Percentiles rank a stretch among this genome's conserved stretches.
Conservation (phyloP, 1,284 basidiomycete genomes). For the Heterobasidion irregulare region DNA sequence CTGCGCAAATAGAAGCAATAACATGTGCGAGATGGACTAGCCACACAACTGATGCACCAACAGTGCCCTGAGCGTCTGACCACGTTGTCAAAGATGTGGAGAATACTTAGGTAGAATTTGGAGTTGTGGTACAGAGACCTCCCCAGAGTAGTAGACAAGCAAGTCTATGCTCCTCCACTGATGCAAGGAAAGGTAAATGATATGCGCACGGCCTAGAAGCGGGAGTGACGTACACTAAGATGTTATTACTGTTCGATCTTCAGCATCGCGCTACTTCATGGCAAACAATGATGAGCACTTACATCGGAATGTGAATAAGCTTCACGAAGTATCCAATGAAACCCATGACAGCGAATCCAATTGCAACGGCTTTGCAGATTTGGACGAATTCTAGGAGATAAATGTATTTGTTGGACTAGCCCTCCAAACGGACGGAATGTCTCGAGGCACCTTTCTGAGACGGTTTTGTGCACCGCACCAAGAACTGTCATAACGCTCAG, state of each 20-base stretch:
- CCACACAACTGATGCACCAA: no score
- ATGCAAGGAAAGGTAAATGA: constrained; percentile 6
- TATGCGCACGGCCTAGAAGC: not conserved
- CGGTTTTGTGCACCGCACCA: constrained; percentile 97
- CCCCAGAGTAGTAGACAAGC: not conserved
- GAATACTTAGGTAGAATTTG: no score
- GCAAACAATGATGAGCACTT: constrained; percentile 25
- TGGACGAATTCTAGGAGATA: constrained; percentile 74
- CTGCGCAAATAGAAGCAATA: no score
- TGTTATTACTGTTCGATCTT: constrained; percentile 70
- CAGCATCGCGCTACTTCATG: constrained; percentile 8
- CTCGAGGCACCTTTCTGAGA: constrained; percentile 75
- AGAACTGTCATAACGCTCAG: constrained; percentile 54
- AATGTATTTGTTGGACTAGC: constrained; percentile 2
- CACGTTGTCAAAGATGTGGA: no score
- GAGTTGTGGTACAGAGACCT: not conserved
- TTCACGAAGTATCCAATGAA: constrained; percentile 96
- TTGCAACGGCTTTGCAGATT: constrained; percentile 88
- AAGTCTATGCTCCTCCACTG: constrained; percentile 61
- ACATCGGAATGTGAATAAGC: constrained; percentile 95
- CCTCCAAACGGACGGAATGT: constrained; percentile 4
- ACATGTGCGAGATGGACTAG: no score
- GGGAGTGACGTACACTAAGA: constrained; percentile 73
- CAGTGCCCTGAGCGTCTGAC: no score
- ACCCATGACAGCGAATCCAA: constrained; percentile 97